Base-by-base conservation (phyloP, 495 filamentous ascomycete species). In the Cetradonia linearis region DNA sequence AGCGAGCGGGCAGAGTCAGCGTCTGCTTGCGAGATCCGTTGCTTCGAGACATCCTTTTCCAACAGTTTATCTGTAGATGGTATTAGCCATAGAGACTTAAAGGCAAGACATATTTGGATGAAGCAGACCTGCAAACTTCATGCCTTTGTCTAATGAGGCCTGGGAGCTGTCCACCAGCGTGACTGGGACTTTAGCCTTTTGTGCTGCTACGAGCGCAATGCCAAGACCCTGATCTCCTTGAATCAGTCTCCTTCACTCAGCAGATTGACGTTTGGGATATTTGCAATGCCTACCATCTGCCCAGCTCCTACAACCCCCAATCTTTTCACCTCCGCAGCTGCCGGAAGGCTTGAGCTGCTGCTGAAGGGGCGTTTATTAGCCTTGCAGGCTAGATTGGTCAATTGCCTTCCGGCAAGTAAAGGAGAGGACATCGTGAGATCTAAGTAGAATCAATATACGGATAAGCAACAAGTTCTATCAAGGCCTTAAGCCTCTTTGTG, bases 301-400 rank as follows among this genome's bases (percentile, higher is more conserved):
- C 94, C 94, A 52, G 92, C 93, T 61, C 94, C 94, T 66, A 99
- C 76, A 34, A 99, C 94, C 60, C 93, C 93, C 23, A 98, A 75
- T 57, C 82, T 85, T 75, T 91, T 94, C 49, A 97, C 87, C 73
- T 91, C 84, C 66, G 83, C 81, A 66, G 83, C 83, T 63, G 74
- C 71, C 49, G 76, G 64, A 46, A 68, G 67, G 37, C 70, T 63
- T n/a, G 63, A 48, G 49, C 74, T 73, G 37, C 71, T 77, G 66
- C 73, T 77, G 65, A 81, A 78, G 31, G 64, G 66, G 34, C 77
- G 61, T 49, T 61, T 52, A 30, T 27, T 72, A 54, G 60, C 30
- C 50, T 50, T 61, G 40, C 58, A 30, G 14, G 46, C 33, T 18
- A 58, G 3, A 31, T 57, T 58, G 16, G 40, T 23, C 50, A 66